Conservation (phyloP, 169 alveolate genomes). For the Neospora caninum region DNA sequence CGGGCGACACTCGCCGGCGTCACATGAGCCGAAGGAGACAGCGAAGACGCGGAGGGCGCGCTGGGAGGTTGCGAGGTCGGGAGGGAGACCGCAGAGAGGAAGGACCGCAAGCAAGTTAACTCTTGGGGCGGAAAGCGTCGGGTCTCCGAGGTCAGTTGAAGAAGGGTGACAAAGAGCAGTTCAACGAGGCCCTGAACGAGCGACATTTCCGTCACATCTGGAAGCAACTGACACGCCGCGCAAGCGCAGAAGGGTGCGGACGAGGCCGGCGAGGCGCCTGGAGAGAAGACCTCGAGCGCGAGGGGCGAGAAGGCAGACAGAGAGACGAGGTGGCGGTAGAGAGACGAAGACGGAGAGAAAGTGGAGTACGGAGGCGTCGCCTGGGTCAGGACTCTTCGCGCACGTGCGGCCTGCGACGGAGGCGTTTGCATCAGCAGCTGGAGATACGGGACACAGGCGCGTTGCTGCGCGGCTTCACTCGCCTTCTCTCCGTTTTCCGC, state of each 20-base stretch:
- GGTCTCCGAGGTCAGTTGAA: neutral
- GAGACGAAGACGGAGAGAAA: neutral
- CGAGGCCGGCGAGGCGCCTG: neutral
- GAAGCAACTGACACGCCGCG: neutral
- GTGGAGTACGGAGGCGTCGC: neutral
- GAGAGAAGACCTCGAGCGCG: neutral
- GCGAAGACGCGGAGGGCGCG: neutral
- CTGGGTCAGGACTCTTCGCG: neutral
- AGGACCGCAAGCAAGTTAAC: neutral
- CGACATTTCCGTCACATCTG: neutral
- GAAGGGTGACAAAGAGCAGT: neutral
- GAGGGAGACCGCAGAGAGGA: neutral
- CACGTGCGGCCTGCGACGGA: neutral
- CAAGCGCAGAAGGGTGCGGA: neutral
- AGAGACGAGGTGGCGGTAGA: neutral
- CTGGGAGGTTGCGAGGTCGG: neutral
- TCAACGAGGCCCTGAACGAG: conserved; percentile 20
- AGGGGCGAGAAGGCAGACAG: neutral
- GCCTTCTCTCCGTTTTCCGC: neutral
- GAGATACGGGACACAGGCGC: neutral
- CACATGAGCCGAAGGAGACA: neutral
- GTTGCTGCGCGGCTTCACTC: neutral
- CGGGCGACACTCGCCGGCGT: neutral
- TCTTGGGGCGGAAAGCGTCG: neutral
- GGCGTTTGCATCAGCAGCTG: neutral